Conservation (phyloP, 2,329 filamentous ascomycete genomes). For the Colletotrichum sansevieriae region DNA sequence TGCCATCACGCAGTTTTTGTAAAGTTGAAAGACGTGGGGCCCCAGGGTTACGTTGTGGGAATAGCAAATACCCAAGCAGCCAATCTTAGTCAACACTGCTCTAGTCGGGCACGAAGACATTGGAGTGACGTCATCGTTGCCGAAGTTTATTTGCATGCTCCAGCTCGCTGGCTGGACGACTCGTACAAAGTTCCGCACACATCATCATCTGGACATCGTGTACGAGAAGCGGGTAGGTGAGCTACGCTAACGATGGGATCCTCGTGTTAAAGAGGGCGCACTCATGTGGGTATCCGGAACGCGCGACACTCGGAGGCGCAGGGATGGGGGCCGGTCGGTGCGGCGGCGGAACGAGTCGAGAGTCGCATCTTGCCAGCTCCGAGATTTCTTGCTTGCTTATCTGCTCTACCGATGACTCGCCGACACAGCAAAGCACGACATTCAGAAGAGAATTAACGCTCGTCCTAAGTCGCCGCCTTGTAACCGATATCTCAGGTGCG, state of each 20-base stretch:
- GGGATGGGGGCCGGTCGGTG: background rate
- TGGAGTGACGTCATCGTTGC: background rate
- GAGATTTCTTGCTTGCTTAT: conserved; percentile 2
- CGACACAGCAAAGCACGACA: too few relatives aligned
- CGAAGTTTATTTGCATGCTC: background rate
- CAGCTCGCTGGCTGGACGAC: background rate
- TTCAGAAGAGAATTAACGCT: background rate
- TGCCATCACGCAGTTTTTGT: background rate
- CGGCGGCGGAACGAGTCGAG: background rate
- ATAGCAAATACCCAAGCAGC: conserved; percentile 10
- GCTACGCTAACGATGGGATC: background rate
- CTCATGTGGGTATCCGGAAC: conserved; percentile 17
- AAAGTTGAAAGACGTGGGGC: background rate
- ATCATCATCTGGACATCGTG: background rate
- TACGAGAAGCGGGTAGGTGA: background rate
- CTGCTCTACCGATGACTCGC: background rate
- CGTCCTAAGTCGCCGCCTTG: too few relatives aligned
- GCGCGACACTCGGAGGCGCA: conserved; percentile 9
- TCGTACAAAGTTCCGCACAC: conserved; percentile 8
- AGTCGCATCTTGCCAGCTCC: background rate
- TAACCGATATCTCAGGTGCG: background rate
- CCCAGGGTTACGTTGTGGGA: background rate
- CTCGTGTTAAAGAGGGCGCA: conserved; percentile 18
- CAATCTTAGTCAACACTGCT: background rate
- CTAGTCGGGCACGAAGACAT: background rate